A percentile compares a stretch with the other conserved stretches of the same genome.
Evolutionary conservation across 192 early-diverging fungal genomes (phyloP).

Genomic region (Backusella westeae): DNA sequence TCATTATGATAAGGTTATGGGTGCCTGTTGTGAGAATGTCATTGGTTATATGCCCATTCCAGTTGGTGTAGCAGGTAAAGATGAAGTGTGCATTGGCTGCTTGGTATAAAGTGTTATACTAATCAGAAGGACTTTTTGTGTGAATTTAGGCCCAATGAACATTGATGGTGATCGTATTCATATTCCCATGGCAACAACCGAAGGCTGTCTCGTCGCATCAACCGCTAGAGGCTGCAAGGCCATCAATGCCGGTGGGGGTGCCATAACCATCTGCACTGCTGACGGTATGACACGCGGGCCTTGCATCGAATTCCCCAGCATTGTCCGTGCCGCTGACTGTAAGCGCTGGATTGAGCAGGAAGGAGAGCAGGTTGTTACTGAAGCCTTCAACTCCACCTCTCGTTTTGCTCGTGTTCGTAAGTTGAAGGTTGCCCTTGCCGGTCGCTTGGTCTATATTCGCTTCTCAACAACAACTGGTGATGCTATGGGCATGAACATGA

Average conservation of each 20-base stretch:
- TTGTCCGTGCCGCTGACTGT: constrained; percentile 60
- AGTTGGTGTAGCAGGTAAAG: constrained; percentile 77
- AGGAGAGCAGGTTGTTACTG: constrained; percentile 63
- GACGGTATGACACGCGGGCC: constrained; percentile 96
- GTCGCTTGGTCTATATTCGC: constrained; percentile 80
- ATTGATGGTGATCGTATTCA: constrained; percentile 81
- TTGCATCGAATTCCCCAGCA: constrained; percentile 80
- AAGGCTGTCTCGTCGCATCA: constrained; percentile 88
- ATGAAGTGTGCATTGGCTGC: too few species aligned
- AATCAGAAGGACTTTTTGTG: background rate
- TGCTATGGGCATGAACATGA: constrained; percentile 99
- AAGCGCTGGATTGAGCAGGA: constrained; percentile 73
- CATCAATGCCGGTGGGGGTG: constrained; percentile 85
- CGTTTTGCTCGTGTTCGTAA: constrained; percentile 83
- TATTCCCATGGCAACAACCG: constrained; percentile 95
- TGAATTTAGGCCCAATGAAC: constrained; percentile 56
- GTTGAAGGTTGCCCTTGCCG: constrained; percentile 83
- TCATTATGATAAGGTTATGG: constrained; percentile 86
- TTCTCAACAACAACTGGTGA: constrained; percentile 92
- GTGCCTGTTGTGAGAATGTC: constrained; percentile 95
- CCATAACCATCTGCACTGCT: constrained; percentile 68
- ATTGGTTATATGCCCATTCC: constrained; percentile 92
- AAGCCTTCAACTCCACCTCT: constrained; percentile 83
- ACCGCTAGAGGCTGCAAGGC: constrained; percentile 94
- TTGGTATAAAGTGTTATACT: background rate